Base-by-base conservation (phyloP, 2,329 filamentous ascomycete species). In the Cercospora sp. region DNA sequence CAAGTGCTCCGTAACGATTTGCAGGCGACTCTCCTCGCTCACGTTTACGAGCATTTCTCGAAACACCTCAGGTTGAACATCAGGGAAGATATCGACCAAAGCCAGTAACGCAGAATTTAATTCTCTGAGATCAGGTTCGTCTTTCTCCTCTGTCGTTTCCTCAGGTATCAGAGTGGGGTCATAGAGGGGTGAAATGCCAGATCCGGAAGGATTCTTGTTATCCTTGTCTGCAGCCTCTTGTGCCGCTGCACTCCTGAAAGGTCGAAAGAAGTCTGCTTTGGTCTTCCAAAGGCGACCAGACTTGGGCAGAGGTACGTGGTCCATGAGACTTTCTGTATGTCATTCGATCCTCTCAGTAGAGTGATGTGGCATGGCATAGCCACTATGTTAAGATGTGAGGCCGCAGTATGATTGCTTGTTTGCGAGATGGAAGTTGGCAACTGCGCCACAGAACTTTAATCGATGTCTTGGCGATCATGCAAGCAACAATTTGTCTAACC, bases 1-100 rank as follows among this genome's bases (percentile, higher is more conserved):
- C 67, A 95, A 82, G 60, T 89, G 86, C 76, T 95, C 91, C 12
- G 91, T 91, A 30, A 94, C 89, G 60, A 95, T 85, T 53, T 91
- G 89, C 26, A 94, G 81, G 71, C 91, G 84, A 69, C 91, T 94
- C 78, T 94, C 90, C 73, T 89, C 88, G 74, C 90, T 90, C 76
- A 94, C 90, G 75, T 84, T 90, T 45, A 85, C 81, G 60, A 95
- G 87, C 86, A 95, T 91, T 81, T 94, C 91, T 55, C 91, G 87
- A 76, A 95, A 92, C 18, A 94, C 91, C 73, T 94, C 91, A 68
- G 91, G 84, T 78, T 93, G 90, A n/a, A 94, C 84, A 78, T 94
- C 88, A 30, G 92, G 92, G 72, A 95, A 95, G 8, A 94, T 85
- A 59, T 87, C 87, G 23, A 88, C 87, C 53, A 95, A 85, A 12